Evolutionary conservation across 2,329 filamentous ascomycete species (phyloP), one percentile per base, ranked within the genome.

Genomic region (Penicillium capsulatum): DNA sequence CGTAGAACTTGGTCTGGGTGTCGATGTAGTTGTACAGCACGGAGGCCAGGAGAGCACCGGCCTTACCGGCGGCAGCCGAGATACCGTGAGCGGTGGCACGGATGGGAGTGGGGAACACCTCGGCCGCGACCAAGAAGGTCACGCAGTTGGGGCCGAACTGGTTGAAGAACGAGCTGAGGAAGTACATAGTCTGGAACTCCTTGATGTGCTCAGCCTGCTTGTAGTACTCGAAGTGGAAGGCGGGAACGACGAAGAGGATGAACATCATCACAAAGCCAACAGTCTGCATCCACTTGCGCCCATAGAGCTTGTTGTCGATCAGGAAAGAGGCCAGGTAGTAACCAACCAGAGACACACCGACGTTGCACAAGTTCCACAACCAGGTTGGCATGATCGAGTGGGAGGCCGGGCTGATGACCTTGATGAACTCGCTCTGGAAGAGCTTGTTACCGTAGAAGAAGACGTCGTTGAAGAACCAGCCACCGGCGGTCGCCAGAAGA

Each of bases 361-460:
- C 82, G 70, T 97, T 97, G 74, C 89, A 76, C 62, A 97, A 68
- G 70, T 92, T 95, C 83, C 89, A 97, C 32, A 87, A 74, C 91
- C 91, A 97, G 45, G 77, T 83, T 22, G 82, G 83, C 79, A 95
- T 85, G 63, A 96, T 79, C 6, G 85, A 88, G 24, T 73, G 68
- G 48, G 80, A 77, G 50, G 76, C 68, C 37, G 80, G 75, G 38
- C 82, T 85, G 53, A 96, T 83, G 60, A 92, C 84, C 20, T 72
- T 73, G 69, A 96, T 95, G 70, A 96, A 96, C 62, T 91, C 79
- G 47, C 78, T 79, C 70, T 95, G 90, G 78, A 96, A 96, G 38
- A 96, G 83, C 77, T 95, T 96, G 83, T 95, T 96, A 55, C 91
- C 91, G 72, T 97, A 97, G 75, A 97, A 97, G 77, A 97, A 96